Evolutionary conservation across 257 asterid species (phyloP).

Genomic region (Plantago major): DNA sequence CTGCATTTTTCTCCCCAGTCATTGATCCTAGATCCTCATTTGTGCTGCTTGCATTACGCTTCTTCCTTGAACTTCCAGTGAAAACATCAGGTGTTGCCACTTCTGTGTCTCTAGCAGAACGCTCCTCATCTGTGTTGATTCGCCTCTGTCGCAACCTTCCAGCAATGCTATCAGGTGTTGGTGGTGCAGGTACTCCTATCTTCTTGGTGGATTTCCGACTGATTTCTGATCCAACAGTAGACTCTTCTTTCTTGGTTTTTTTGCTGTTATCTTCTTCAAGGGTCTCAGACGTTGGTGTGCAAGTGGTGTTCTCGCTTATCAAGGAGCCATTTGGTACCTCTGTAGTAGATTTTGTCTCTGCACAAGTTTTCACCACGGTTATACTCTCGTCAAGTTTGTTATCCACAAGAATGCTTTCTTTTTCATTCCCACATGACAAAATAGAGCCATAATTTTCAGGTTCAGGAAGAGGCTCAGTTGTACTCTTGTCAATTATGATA

Average conservation of each 20-base stretch:
- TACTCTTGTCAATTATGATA: conserved; percentile 18
- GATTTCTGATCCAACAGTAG: conserved; percentile 23
- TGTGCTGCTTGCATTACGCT: background rate
- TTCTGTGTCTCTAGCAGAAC: background rate
- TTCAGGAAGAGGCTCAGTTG: conserved; percentile 15
- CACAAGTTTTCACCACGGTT: conserved; percentile 10
- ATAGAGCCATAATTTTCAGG: conserved; percentile 15
- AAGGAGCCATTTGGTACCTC: background rate
- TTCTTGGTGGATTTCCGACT: conserved; percentile 35
- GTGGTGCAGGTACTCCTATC: conserved; percentile 29
- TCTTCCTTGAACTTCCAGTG: conserved; percentile 1
- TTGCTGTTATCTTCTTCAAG: conserved; percentile 15
- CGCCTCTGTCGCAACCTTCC: conserved; percentile 65
- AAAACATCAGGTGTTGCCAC: background rate
- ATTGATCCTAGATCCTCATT: no score
- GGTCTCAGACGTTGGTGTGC: conserved; percentile 7
- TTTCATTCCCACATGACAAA: conserved; percentile 3
- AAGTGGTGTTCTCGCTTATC: conserved; percentile 9
- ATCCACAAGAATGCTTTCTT: conserved; percentile 12
- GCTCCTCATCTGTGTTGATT: conserved; percentile 2
- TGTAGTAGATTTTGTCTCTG: background rate
- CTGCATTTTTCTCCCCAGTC: no score
- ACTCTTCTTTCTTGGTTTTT: conserved; percentile 23
- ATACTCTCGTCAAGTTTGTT: conserved; percentile 19
- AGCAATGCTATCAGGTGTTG: conserved; percentile 45